Evolutionary conservation across 306 rosid species (phyloP).

Genomic region (Pueraria montana): DNA sequence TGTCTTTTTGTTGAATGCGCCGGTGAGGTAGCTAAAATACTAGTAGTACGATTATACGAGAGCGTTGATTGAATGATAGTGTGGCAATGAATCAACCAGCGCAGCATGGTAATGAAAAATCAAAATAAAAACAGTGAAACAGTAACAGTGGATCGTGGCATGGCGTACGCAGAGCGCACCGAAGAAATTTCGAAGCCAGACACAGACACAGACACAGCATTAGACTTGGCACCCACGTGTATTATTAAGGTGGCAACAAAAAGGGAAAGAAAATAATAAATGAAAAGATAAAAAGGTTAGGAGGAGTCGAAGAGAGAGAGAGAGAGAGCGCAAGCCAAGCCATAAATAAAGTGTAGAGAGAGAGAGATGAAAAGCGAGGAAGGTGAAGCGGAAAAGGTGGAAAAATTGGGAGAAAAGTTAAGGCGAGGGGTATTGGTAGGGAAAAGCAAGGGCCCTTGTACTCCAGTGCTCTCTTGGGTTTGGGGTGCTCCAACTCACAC

Average conservation of each 20-base stretch:
- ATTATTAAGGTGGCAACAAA: slow-evolving; percentile 1
- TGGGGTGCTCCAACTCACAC: slow-evolving; percentile 12
- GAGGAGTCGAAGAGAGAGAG: neutral
- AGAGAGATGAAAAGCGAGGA: slow-evolving; percentile 63
- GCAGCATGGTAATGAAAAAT: neutral
- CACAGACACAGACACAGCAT: no score
- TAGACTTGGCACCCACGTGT: neutral
- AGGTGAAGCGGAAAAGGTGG: slow-evolving; percentile 78
- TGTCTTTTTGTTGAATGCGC: neutral
- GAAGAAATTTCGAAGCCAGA: no score
- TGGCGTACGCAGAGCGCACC: no score
- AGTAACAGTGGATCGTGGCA: neutral
- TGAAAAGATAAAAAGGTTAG: neutral
- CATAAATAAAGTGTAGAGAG: slow-evolving; percentile 40
- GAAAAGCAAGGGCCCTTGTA: slow-evolving; percentile 69
- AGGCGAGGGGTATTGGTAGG: slow-evolving; percentile 67
- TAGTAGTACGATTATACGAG: neutral
- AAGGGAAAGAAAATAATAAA: neutral
- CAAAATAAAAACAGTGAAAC: neutral
- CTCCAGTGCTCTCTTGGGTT: slow-evolving; percentile 72
- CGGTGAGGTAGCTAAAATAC: neutral
- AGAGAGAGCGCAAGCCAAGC: neutral
- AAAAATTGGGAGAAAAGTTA: slow-evolving; percentile 81
- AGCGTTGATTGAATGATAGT: neutral
- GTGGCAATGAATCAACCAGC: neutral